Conservation (phyloP, 768 basidiomycete species). For the Mycena amicta region DNA sequence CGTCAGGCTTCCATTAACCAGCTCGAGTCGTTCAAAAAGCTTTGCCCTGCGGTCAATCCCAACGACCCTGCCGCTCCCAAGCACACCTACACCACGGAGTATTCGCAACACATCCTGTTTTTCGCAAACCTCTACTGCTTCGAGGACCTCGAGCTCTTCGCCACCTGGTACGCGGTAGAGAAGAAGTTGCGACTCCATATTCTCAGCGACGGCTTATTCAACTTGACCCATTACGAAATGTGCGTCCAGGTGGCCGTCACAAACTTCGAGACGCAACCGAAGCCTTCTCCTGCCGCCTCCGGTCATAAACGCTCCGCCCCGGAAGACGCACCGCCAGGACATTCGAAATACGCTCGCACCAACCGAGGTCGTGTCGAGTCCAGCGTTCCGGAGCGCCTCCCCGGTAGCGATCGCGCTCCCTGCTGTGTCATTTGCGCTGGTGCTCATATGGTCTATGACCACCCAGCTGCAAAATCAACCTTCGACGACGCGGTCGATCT, state of each 20-base stretch:
- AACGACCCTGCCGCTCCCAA: no score
- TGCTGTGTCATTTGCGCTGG: slow-evolving; percentile 17
- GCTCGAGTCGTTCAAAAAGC: no score
- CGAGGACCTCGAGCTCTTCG: not conserved
- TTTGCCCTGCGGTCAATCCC: no score
- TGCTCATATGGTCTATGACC: not conserved
- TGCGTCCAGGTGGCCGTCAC: not conserved
- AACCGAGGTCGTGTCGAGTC: not conserved
- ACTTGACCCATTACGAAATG: not conserved
- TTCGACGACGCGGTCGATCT: slow-evolving; percentile 12
- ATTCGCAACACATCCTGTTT: not conserved
- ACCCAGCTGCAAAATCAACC: not conserved
- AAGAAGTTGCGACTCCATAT: not conserved
- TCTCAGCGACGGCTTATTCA: not conserved
- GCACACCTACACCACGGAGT: no score
- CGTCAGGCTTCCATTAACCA: no score
- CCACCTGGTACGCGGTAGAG: not conserved
- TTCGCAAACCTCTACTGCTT: not conserved
- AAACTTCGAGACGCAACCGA: not conserved
- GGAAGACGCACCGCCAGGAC: not conserved
- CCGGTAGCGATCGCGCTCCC: not conserved
- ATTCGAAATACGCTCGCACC: no score
- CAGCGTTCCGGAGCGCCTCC: not conserved
- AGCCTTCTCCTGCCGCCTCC: no score
- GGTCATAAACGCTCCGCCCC: no score